phyloP scores from a whole-genome alignment of 768 basidiomycete species.

The Agrocybe praecox region DNA sequence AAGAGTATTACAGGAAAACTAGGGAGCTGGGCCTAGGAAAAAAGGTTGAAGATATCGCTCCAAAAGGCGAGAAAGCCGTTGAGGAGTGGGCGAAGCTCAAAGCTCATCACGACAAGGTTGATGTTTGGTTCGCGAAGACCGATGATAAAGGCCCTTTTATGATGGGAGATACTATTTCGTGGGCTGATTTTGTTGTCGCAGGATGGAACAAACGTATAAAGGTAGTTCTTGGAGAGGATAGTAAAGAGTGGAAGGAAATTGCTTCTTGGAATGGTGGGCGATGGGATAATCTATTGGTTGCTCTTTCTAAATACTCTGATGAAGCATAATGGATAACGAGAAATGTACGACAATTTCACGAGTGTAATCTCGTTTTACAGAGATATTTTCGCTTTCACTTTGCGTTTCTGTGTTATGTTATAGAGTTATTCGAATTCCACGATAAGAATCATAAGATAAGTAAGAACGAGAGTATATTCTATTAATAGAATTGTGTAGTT shows the following conservation, averaged over 20 bases:
- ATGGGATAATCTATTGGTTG: conserved; percentile 29
- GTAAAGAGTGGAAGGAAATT: conserved; percentile 36
- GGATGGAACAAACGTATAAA: conserved; percentile 24
- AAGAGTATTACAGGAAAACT: conserved; percentile 35
- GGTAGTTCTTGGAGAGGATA: conserved; percentile 30
- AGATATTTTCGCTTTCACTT: no score
- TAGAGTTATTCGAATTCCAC: no score
- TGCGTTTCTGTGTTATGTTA: no score
- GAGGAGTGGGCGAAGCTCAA: conserved; percentile 35
- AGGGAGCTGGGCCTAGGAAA: conserved; percentile 31
- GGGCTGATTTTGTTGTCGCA: conserved; percentile 41
- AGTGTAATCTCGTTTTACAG: no score
- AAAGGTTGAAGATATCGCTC: conserved; percentile 34
- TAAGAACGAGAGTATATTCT: no score
- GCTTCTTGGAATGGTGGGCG: conserved; percentile 31
- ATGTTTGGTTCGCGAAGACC: conserved; percentile 25
- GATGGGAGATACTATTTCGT: conserved; percentile 34
- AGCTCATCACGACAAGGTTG: conserved; percentile 23
- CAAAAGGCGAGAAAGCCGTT: conserved; percentile 26
- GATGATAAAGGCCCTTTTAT: conserved; percentile 28
- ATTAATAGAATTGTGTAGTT: no score
- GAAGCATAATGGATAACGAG: background rate
- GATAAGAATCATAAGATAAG: no score
- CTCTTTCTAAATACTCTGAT: conserved; percentile 12
- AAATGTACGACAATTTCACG: no score